Evolutionary conservation across 1,284 basidiomycete species (phyloP), one percentile per base, ranked within the genome.

Genomic region (Pterulicium gracile): DNA sequence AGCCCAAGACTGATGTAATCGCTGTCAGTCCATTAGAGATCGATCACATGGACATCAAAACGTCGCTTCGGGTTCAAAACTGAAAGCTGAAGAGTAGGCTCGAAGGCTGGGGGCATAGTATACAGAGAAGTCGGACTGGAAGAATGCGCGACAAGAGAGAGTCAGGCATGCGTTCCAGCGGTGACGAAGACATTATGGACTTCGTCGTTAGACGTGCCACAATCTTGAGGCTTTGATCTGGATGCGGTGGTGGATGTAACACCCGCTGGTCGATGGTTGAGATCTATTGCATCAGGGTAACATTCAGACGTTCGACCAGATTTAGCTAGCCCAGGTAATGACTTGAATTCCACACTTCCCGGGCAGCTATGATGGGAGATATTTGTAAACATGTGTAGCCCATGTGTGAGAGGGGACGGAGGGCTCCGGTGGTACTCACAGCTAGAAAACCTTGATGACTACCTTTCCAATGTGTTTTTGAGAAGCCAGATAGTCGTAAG

Each of bases 391-490:
- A n/a, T n/a, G n/a, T n/a, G n/a, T n/a, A n/a, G n/a, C n/a, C n/a
- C n/a, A n/a, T n/a, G n/a, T n/a, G n/a, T n/a, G n/a, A n/a, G n/a
- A n/a, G n/a, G n/a, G n/a, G n/a, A n/a, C n/a, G n/a, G n/a, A n/a
- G n/a, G n/a, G n/a, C n/a, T n/a, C n/a, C n/a, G n/a, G n/a, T n/a
- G n/a, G n/a, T n/a, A n/a, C n/a, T n/a, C 10, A 58, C 55, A 39
- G 54, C n/a, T 39, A 15, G n/a, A 18, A 39, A 7, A 39, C 36
- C 36, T 17, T 55, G 42, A 64, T 55, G 7, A 60, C 59, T 2
- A 63, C 54, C 52, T 62, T 63, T 7, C 62, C 61, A 12, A 63
- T 52, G 44, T 62, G 59, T 24, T 54, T 50, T 50, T 58, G 57
- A 3, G 50, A 51, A 23, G 50, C 51, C 32, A 64, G 52, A 51